Base-by-base conservation (phyloP, 1,284 basidiomycete species). In the Ganoderma multipileum region DNA sequence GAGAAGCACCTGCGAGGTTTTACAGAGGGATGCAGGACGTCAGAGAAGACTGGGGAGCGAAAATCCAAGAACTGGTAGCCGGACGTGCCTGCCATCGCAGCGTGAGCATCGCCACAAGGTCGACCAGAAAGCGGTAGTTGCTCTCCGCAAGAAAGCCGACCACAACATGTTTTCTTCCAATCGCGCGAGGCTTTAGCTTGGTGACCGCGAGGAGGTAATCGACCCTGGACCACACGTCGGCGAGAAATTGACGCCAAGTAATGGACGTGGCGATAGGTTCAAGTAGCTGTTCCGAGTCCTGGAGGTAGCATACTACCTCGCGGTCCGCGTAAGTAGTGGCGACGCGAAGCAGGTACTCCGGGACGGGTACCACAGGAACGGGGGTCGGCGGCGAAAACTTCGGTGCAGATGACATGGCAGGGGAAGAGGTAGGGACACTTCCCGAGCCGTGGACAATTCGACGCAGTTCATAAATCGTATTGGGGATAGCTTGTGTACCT, bases 61-160 rank as follows among this genome's bases (percentile, higher is more conserved):
- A 39, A 23, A 30, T 18, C 23, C 18, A 26, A 61, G 39, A 39
- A 33, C 2, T 9, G 41, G 3, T 26, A 9, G 7, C 11, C 4
- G 41, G 16, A 23, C 65, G 59, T 28, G 62, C 65, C 60, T 66
- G 65, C 65, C 65, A 66, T 33, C 65, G 59, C 3, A 66, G 52
- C 18, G 30, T 62, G 52, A 66, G 42, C 59, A 66, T 61, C 0
- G 65, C 65, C 3, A 66, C 65, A n/a, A 66, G 65, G 60, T 66
- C 60, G 20, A 66, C 30, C 23, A 66, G 65, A 52, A 62, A 66
- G 39, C 42, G 52, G 28, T 66, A 66, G 50, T 61, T 66, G 65
- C 65, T 66, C 60, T 66, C 65, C 12, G 65, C 65, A 26, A 66
- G 65, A 23, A 66, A 52, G 18, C 65, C 65, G 28, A 66, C 65